A percentile compares a stretch with the other conserved stretches of the same genome.
Conservation (phyloP, 2,329 filamentous ascomycete genomes). For the Emmonsia crescens region DNA sequence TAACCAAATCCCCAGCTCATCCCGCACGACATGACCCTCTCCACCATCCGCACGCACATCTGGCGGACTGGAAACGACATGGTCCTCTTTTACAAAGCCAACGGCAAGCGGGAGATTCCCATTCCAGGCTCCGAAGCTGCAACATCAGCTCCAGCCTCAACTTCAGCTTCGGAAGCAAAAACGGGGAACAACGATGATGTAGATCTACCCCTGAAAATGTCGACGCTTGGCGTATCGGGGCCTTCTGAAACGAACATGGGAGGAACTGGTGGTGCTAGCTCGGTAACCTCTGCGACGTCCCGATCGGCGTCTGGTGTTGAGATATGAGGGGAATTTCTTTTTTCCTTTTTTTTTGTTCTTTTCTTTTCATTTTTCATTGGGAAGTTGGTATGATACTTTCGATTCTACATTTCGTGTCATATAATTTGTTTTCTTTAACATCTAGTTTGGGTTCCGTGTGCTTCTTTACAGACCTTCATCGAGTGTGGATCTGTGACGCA, state of each 20-base stretch:
- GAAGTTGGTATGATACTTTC: background rate
- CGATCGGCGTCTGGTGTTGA: background rate
- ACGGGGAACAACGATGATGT: background rate
- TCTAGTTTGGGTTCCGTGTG: background rate
- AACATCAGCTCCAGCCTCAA: background rate
- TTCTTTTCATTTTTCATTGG: background rate
- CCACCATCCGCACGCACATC: constrained; percentile 78
- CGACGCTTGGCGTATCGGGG: background rate
- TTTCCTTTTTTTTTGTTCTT: background rate
- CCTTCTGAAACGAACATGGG: background rate
- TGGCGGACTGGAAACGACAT: constrained; percentile 96
- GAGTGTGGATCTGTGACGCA: background rate
- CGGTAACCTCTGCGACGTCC: constrained; percentile 1
- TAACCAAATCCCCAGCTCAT: constrained; percentile 32
- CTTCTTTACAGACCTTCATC: too few relatives aligned
- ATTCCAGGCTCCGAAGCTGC: constrained; percentile 11
- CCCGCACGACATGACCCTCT: constrained; percentile 78
- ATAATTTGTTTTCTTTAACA: background rate
- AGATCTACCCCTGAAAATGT: background rate
- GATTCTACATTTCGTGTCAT: background rate
- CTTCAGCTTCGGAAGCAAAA: background rate
- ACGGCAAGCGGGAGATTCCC: constrained; percentile 57
- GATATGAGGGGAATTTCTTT: background rate
- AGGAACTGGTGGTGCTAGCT: background rate
- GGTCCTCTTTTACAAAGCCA: constrained; percentile 79